Percentiles rank a stretch among this genome's conserved stretches.
These are phyloP conservation scores for Entrophospora sp. DNA, from an alignment of 192 early-diverging fungal species.

Conservation along the genomic window DNA sequence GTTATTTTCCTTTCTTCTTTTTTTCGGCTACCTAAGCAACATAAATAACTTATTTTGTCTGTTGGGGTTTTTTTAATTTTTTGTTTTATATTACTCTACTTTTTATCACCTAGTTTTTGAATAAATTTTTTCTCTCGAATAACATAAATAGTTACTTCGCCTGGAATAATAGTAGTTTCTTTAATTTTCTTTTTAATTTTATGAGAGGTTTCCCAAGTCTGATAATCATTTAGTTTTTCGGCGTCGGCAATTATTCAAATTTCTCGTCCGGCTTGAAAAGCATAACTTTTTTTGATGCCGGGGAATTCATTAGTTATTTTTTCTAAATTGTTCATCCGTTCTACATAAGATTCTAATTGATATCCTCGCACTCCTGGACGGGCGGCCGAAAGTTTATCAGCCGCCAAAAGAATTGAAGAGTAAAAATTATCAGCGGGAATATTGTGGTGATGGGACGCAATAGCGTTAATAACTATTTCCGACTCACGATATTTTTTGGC, in stretches of 20 bases:
- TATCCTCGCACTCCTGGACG: background rate
- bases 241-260: background rate
- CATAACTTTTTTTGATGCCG: conserved; percentile 2
- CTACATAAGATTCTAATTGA: background rate
- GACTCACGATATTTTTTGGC: background rate
- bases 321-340: background rate
- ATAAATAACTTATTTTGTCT: too few relatives aligned
- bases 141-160: background rate
- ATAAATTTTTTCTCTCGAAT: background rate
- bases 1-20: too few relatives aligned
- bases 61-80: background rate
- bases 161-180: background rate
- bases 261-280: conserved; percentile 7
- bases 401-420: background rate
- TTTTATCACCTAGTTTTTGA: background rate
- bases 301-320: conserved; percentile 2
- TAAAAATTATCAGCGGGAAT: background rate
- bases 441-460: background rate
- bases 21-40: too few relatives aligned
- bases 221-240: background rate
- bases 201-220: background rate
- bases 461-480: background rate
- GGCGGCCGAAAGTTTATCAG: background rate
- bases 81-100: background rate
- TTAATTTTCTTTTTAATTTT: conserved; percentile 1